These are phyloP conservation scores for Phragmites australis DNA, from an alignment of 176 grass and related monocot species.

Conservation along the genomic window DNA sequence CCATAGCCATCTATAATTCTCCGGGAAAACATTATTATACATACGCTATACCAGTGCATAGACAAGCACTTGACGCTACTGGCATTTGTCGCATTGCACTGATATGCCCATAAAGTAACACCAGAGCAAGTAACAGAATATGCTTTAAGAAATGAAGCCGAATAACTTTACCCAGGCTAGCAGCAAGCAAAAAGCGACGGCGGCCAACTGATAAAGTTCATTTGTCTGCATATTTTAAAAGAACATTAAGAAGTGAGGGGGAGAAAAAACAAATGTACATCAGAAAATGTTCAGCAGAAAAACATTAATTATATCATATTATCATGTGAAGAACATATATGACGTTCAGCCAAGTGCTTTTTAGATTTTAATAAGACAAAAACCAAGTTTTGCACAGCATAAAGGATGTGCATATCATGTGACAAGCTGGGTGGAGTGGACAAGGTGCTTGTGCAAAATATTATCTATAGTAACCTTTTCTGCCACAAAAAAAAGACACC, in stretches of 20 bases:
- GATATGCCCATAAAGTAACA: neutral
- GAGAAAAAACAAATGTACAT: constrained; percentile 13
- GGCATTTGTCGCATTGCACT: neutral
- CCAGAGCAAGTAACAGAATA: constrained; percentile 2
- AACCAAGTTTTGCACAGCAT: neutral
- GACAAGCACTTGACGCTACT: constrained; percentile 24
- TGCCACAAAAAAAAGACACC: neutral
- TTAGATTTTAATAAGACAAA: neutral
- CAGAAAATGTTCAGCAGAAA: neutral
- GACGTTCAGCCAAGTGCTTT: neutral
- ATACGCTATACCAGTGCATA: neutral
- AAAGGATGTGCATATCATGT: neutral
- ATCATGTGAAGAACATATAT: constrained; percentile 4
- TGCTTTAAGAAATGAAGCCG: constrained; percentile 14
- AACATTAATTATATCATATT: constrained; percentile 6
- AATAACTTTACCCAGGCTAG: constrained; percentile 86
- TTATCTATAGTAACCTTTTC: neutral
- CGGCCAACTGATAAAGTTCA: constrained; percentile 95
- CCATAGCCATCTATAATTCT: neutral
- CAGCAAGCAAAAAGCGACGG: constrained; percentile 91
- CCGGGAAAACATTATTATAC: constrained; percentile 13
- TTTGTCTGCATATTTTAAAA: constrained; percentile 79
- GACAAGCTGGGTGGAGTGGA: neutral
- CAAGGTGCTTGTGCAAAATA: neutral
- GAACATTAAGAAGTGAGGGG: constrained; percentile 21